Conservation (phyloP, 768 basidiomycete genomes). For the Rhodosporidiobolus odoratus region DNA sequence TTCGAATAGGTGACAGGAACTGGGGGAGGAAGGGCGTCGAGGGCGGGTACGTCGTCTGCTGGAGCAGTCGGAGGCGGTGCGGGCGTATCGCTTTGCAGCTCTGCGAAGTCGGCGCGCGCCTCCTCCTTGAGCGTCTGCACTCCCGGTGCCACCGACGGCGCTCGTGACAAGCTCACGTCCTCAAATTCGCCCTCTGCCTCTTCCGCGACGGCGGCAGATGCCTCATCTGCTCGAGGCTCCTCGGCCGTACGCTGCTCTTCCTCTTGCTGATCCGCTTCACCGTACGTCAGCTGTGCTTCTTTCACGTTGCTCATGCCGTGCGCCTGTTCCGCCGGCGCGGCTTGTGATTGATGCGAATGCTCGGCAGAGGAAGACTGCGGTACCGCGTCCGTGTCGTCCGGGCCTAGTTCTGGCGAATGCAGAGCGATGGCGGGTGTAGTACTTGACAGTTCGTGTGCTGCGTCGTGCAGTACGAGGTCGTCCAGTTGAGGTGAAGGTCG, state of each 20-base stretch:
- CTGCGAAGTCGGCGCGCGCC: neutral
- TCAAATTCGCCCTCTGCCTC: constrained; percentile 17
- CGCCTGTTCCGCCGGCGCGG: neutral
- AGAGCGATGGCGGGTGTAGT: neutral
- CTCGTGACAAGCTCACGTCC: constrained; percentile 24
- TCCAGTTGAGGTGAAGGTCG: neutral
- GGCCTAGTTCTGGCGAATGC: neutral
- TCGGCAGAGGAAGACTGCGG: neutral
- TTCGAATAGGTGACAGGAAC: neutral
- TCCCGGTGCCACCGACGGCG: constrained; percentile 9
- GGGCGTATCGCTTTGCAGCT: constrained; percentile 3
- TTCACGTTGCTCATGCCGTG: neutral
- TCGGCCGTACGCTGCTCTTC: neutral
- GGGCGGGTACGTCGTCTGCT: neutral
- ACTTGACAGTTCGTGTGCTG: neutral
- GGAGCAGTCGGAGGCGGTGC: neutral
- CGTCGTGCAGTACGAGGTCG: no score
- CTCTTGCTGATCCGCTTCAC: neutral
- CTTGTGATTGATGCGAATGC: neutral
- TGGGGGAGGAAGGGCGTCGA: neutral
- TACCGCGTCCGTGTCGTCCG: neutral
- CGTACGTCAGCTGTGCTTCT: neutral
- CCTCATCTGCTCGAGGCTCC: neutral
- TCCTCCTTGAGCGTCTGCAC: neutral
- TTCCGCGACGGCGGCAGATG: neutral